Percentiles rank a stretch among this genome's conserved stretches.
Conservation (phyloP, 2,329 filamentous ascomycete genomes). For the Trichoderma semiorbis region DNA sequence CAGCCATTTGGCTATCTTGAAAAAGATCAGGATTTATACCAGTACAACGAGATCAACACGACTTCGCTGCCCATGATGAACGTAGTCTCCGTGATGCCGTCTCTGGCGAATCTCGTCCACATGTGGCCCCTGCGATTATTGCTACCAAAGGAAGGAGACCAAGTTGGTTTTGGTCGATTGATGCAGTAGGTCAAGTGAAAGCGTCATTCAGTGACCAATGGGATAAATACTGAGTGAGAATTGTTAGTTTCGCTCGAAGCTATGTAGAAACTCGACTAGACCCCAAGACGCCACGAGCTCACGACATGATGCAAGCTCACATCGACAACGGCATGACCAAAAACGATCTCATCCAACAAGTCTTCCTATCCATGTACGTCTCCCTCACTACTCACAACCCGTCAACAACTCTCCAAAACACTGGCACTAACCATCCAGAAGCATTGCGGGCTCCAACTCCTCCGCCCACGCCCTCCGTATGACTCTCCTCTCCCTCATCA, state of each 20-base stretch:
- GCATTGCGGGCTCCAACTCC: slow-evolving; percentile 59
- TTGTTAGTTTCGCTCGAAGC: slow-evolving; percentile 20
- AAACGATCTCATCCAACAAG: slow-evolving; percentile 17
- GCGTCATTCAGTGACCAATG: background rate
- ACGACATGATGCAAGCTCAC: slow-evolving; percentile 21
- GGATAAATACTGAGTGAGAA: background rate
- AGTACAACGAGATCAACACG: slow-evolving; percentile 43
- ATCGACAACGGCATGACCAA: slow-evolving; percentile 27
- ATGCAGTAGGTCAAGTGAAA: slow-evolving; percentile 32
- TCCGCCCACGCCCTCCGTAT: slow-evolving; percentile 53
- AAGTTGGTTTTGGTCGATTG: slow-evolving; percentile 38
- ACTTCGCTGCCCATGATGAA: slow-evolving; percentile 39
- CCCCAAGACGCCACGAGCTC: slow-evolving; percentile 20
- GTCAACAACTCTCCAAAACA: background rate
- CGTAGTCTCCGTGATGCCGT: slow-evolving; percentile 35
- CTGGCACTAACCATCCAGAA: slow-evolving; percentile 22
- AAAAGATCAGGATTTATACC: slow-evolving; percentile 46
- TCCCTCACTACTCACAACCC: too few species aligned
- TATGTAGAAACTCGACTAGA: slow-evolving; percentile 26
- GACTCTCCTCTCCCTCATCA: slow-evolving; percentile 50
- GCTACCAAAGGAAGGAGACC: slow-evolving; percentile 36
- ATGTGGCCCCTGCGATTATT: slow-evolving; percentile 36
- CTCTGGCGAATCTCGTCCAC: slow-evolving; percentile 34
- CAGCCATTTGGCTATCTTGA: slow-evolving; percentile 49
- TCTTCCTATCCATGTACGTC: slow-evolving; percentile 17